Evolutionary conservation across 805 yeast species (phyloP).

Genomic region (Hagleromyces aurorensis): DNA sequence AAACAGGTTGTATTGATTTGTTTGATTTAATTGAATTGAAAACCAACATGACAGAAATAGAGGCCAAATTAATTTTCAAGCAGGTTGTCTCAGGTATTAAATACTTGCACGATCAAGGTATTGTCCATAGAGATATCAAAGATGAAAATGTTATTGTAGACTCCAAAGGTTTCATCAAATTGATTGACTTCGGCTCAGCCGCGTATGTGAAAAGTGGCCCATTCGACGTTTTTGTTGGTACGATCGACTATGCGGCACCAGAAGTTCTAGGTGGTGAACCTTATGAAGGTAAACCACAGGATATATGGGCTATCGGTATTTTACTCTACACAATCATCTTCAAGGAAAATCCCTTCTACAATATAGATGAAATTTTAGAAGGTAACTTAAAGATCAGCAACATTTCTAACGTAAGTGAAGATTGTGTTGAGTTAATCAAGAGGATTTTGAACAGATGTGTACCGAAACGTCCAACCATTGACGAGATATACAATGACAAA

Average conservation of each 20-base stretch:
- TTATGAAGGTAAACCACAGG: constrained; percentile 90
- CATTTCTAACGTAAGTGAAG: constrained; percentile 40
- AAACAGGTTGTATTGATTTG: constrained; percentile 80
- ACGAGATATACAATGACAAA: constrained; percentile 56
- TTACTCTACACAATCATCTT: constrained; percentile 80
- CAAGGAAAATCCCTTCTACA: constrained; percentile 92
- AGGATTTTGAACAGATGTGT: constrained; percentile 64
- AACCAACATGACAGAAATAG: constrained; percentile 70
- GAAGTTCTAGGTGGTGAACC: constrained; percentile 86
- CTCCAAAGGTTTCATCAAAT: constrained; percentile 66
- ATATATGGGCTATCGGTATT: constrained; percentile 95
- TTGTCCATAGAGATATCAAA: constrained; percentile 89
- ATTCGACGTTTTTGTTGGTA: constrained; percentile 95
- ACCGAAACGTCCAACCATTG: constrained; percentile 61
- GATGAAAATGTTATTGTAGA: constrained; percentile 92
- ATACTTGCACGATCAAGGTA: constrained; percentile 78
- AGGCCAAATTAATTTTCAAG: constrained; percentile 66
- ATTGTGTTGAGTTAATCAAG: constrained; percentile 52
- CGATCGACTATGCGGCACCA: constrained; percentile 96
- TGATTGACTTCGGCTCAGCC: constrained; percentile 94
- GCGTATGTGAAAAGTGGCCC: constrained; percentile 89
- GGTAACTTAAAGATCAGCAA: constrained; percentile 60
- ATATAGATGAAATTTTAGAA: constrained; percentile 91
- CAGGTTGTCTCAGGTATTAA: constrained; percentile 74
- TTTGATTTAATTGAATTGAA: constrained; percentile 88